A percentile compares a stretch with the other conserved stretches of the same genome.
Evolutionary conservation across 2,329 filamentous ascomycete species (phyloP).

Genomic region (Aspergillus ruber): DNA sequence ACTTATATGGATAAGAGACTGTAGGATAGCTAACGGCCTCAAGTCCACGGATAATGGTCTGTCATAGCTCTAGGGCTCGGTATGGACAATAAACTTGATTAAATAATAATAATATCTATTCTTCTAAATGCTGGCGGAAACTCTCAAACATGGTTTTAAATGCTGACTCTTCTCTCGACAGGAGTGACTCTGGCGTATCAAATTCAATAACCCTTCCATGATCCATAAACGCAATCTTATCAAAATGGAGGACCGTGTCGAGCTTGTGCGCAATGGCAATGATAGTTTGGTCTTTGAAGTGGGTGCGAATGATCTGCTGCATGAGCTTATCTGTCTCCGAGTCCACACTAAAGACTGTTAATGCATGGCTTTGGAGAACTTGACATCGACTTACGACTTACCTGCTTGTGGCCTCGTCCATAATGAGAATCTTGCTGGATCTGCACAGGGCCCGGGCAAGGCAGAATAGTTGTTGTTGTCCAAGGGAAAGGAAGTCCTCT

Average conservation of each 20-base stretch:
- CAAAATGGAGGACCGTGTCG: slow-evolving; percentile 38
- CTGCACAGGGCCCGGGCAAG: slow-evolving; percentile 55
- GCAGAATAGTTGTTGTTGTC: slow-evolving; percentile 60
- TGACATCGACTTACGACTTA: slow-evolving; percentile 16
- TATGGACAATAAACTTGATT: too few relatives aligned
- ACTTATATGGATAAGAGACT: too few relatives aligned
- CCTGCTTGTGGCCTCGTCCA: slow-evolving; percentile 40
- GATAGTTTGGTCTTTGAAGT: slow-evolving; percentile 54
- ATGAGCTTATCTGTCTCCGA: slow-evolving; percentile 52
- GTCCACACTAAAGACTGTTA: slow-evolving; percentile 43
- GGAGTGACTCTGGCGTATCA: neutral
- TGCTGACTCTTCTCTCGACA: too few relatives aligned
- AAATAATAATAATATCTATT: too few relatives aligned
- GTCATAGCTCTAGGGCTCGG: too few relatives aligned
- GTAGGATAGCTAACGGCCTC: too few relatives aligned
- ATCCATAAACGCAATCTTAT: slow-evolving; percentile 33
- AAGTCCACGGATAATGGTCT: too few relatives aligned
- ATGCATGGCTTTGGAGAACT: neutral
- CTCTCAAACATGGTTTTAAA: too few relatives aligned
- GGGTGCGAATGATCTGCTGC: slow-evolving; percentile 49
- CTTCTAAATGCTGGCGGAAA: too few relatives aligned
- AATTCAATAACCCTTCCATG: slow-evolving; percentile 25
- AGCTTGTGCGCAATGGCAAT: slow-evolving; percentile 53
- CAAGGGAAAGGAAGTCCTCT: slow-evolving; percentile 48
- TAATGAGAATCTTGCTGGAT: slow-evolving; percentile 36